Conservation (phyloP, 2,329 filamentous ascomycete species). For the Nothomitra cinnamomea region DNA sequence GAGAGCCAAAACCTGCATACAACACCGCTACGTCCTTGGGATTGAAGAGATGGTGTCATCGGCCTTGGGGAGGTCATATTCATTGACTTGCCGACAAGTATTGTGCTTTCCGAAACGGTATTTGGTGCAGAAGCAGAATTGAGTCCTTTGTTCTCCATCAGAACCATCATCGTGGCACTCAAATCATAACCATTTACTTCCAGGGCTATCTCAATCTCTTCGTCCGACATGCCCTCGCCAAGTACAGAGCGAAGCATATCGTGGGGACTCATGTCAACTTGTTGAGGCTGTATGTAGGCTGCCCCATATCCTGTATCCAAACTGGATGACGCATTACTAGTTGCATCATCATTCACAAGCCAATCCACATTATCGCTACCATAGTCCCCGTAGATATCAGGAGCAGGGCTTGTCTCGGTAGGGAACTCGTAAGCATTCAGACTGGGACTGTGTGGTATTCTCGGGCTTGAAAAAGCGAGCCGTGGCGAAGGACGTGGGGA, state of each 20-base stretch:
- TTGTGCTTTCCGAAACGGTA: constrained; percentile 29
- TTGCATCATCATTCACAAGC: constrained; percentile 78
- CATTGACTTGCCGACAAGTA: constrained; percentile 83
- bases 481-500: constrained; percentile 87
- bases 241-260: constrained; percentile 94
- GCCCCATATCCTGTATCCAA: constrained; percentile 59
- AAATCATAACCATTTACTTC: constrained; percentile 84
- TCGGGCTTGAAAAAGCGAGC: constrained; percentile 73
- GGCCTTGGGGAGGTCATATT: constrained; percentile 54
- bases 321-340: constrained; percentile 64
- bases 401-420: constrained; percentile 61
- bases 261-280: constrained; percentile 89
- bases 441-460: constrained; percentile 84
- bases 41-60: constrained; percentile 55
- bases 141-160: constrained; percentile 51
- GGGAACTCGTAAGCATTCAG: constrained; percentile 90
- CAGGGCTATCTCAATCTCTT: constrained; percentile 85
- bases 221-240: constrained; percentile 73
- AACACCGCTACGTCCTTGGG: constrained; percentile 53
- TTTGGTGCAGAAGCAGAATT: neutral
- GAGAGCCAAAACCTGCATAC: constrained; percentile 97
- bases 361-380: constrained; percentile 93
- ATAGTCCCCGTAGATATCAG: constrained; percentile 78
- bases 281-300: constrained; percentile 53
- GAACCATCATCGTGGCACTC: constrained; percentile 72